Evolutionary conservation across 1,139 yeast species (phyloP), one percentile per base, ranked within the genome.

Genomic region (Saccharomyces hybrid): DNA sequence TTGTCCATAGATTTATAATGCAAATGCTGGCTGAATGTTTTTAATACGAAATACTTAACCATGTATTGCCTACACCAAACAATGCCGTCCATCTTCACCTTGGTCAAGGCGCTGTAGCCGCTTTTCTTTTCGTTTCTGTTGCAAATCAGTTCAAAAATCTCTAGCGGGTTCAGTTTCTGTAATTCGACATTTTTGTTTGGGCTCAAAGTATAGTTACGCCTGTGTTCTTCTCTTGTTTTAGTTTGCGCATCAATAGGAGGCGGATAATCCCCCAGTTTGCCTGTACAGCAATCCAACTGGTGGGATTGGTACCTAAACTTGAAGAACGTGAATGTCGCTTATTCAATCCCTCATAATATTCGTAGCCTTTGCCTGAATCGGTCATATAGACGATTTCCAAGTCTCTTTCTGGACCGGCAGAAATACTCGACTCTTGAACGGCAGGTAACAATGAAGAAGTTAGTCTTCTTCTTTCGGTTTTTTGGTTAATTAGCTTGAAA

Each of bases 401-500:
- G 21, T 60, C 58, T 29, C 55, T 56, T 52, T 52, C 56, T 4
- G 58, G 50, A 44, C 56, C 53, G 11, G 49, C 47, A 42, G 56
- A 55, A 50, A 58, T 50, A 24, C 54, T 53, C 19, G 56, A 51
- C 49, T 61, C 65, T 42, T 57, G 57, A 2, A 58, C 62, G 9
- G 62, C 55, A 3, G 64, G 64, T 32, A 64, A 49, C 26, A 59
- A 47, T n/a, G 64, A 52, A 28, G 63, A 59, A 29, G 57, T 52
- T 41, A 54, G 50, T 52, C 59, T 56, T 53, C 57, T 59, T 44
- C 54, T 60, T 49, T 47, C 56, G 29, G 54, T 58, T 49, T 53
- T 57, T 24, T 51, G 42, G 26, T 27, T 47, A 14, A 55, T 50
- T 21, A 85, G 74, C 59, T 78, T 78, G 62, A 82, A 85, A 69